Conservation (phyloP, 768 basidiomycete genomes). For the Rhizopogon sp. region DNA sequence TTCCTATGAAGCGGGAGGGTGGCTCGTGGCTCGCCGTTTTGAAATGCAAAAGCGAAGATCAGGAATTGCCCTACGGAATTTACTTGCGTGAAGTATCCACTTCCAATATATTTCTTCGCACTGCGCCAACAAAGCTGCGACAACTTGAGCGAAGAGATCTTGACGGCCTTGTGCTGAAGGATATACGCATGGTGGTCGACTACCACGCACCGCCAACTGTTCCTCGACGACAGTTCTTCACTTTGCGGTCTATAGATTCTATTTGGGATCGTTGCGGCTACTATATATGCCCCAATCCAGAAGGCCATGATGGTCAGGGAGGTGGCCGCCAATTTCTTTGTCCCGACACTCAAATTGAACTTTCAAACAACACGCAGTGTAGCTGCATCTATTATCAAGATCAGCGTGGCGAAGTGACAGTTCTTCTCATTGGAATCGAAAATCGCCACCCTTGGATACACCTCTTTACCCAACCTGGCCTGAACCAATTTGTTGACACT, state of each 20-base stretch:
- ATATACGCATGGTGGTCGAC: neutral
- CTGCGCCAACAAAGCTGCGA: neutral
- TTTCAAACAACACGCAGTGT: neutral
- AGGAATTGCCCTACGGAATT: neutral
- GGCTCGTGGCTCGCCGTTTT: slow-evolving; percentile 3
- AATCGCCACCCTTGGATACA: neutral
- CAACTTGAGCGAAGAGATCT: neutral
- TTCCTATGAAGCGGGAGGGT: slow-evolving; percentile 1
- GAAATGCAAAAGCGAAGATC: neutral
- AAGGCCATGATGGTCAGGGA: neutral
- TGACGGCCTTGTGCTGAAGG: neutral
- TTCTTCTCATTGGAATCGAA: neutral
- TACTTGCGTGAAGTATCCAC: neutral
- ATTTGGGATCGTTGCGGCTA: neutral
- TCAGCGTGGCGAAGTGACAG: neutral
- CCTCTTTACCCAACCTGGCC: neutral
- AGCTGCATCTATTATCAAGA: neutral
- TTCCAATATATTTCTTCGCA: neutral
- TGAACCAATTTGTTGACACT: neutral
- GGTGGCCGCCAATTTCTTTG: neutral
- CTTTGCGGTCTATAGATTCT: neutral
- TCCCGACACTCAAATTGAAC: neutral
- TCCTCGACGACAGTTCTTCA: neutral
- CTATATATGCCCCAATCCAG: neutral
- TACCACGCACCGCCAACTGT: neutral